Conservation (phyloP, 1,139 yeast species). For the Geotrichum cucujoidarum region DNA sequence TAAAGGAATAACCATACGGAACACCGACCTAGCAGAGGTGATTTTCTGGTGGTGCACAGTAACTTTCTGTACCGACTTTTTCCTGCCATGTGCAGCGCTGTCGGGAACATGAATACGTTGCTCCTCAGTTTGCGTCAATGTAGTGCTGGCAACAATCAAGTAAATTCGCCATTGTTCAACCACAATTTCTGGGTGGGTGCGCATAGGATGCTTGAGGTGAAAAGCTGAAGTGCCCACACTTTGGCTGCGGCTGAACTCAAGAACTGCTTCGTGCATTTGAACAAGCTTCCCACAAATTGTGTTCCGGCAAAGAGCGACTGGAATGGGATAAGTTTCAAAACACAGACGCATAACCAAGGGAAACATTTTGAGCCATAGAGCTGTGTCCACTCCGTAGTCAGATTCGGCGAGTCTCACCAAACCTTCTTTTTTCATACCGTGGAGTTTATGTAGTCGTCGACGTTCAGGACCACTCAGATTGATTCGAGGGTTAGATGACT, state of each 20-base stretch:
- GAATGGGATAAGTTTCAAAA: conserved; percentile 82
- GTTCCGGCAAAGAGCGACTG: conserved; percentile 91
- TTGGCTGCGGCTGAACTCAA: conserved; percentile 53
- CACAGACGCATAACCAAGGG: conserved; percentile 70
- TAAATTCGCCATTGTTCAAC: conserved; percentile 87
- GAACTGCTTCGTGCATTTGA: conserved; percentile 78
- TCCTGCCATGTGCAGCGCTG: conserved; percentile 50
- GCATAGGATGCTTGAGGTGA: conserved; percentile 34
- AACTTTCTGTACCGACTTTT: conserved; percentile 60
- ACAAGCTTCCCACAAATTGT: conserved; percentile 84
- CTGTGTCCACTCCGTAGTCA: conserved; percentile 91
- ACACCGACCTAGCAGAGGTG: conserved; percentile 86
- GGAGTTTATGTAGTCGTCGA: conserved; percentile 61
- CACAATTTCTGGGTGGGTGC: conserved; percentile 61
- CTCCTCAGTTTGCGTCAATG: conserved; percentile 83
- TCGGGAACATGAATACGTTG: conserved; percentile 64
- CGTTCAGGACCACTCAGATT: conserved; percentile 78
- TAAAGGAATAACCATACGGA: conserved; percentile 80
- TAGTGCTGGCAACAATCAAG: conserved; percentile 85
- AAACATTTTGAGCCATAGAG: conserved; percentile 86
- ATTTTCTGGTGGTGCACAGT: conserved; percentile 86
- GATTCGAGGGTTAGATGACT: conserved; percentile 44
- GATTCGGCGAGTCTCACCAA: conserved; percentile 77
- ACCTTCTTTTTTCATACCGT: conserved; percentile 55
- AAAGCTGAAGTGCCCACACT: conserved; percentile 23